A percentile compares a stretch with the other conserved stretches of the same genome.
Evolutionary conservation across 2,329 filamentous ascomycete species (phyloP).

Genomic region (Exserohilum turcica): DNA sequence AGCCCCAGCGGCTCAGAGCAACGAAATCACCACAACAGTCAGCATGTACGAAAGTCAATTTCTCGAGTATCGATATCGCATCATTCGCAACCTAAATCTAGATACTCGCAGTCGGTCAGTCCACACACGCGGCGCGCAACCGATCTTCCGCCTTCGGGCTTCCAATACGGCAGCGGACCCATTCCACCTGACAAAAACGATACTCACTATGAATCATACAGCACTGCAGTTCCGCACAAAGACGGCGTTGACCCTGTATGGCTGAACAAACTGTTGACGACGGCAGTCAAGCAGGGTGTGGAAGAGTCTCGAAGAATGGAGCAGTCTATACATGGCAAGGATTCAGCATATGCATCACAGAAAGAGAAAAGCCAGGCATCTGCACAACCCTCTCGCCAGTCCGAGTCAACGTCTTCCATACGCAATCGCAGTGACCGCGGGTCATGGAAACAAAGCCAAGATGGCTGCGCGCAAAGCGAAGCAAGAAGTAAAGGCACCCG

Average conservation of each 20-base stretch:
- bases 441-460: conserved; percentile 11
- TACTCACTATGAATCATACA: not conserved
- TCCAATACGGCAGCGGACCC: conserved; percentile 38
- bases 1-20: conserved; percentile 11
- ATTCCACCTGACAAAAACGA: conserved; percentile 19
- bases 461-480: conserved; percentile 6
- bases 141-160: conserved; percentile 14
- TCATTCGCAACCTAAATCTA: conserved; percentile 4
- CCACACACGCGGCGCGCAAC: conserved; percentile 9
- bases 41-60: not conserved
- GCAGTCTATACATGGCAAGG: conserved; percentile 35
- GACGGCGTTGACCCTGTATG: conserved; percentile 18
- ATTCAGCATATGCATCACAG: conserved; percentile 23
- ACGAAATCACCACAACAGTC: conserved; percentile 1
- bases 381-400: not conserved
- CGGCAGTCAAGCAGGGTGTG: conserved; percentile 30
- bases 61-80: not conserved
- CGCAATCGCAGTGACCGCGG: not conserved
- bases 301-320: too few species aligned
- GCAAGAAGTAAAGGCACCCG: conserved; percentile 8
- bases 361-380: too few species aligned
- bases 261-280: conserved; percentile 24
- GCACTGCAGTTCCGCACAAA: not conserved
- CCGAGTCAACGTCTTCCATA: not conserved
- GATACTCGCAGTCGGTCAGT: conserved; percentile 16